Base-by-base conservation (phyloP, 805 yeast species). In the Suhomyces tanzawaensis region DNA sequence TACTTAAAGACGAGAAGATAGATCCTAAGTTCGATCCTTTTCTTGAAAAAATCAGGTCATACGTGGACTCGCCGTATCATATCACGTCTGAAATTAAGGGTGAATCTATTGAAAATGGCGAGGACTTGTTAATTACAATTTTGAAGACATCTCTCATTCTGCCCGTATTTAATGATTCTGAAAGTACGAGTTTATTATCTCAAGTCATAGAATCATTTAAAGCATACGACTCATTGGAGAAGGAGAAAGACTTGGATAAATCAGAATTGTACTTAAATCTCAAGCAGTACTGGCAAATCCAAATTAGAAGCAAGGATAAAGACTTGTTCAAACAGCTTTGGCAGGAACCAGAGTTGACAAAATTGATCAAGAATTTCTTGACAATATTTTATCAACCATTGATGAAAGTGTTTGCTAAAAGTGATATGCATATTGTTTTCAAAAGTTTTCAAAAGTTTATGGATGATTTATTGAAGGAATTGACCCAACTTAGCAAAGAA, bases 341-440 rank as follows among this genome's bases (percentile, higher is more conserved):
- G 95, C 79, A 78, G 32, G 95, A 90, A 49, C 88, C 91, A 0
- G 86, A 85, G 47, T 65, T 95, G 32, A 81, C 89, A n/a, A 72
- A 72, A 25, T 70, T 91, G 29, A 66, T 90, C 40, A 84, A 84
- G 47, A 86, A 85, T 33, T 67, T 88, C 19, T 71, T 93, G 19
- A 64, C 66, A 0, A 52, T 68, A 7, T 67, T 69, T 37, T 69
- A 67, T 43, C 68, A 66, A 42, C 74, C 74, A 4, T 51, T 69
- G 17, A 64, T 69, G 51, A 48, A 49, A 21, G 49, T 69, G 4
- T 57, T 69, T 47, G 60, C 61, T 18, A 60, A 59, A 38, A 53
- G 69, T 40, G 60, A 68, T 32, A 53, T 69, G 29, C 73, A 68
- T 37, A 24, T 65, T 6, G 68, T 64, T 11, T 68, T 69, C 44